A percentile compares a stretch with the other conserved stretches of the same genome.
These are phyloP conservation scores for Kodamaea fungicola DNA, from an alignment of 1,139 yeast species.

Conservation along the genomic window DNA sequence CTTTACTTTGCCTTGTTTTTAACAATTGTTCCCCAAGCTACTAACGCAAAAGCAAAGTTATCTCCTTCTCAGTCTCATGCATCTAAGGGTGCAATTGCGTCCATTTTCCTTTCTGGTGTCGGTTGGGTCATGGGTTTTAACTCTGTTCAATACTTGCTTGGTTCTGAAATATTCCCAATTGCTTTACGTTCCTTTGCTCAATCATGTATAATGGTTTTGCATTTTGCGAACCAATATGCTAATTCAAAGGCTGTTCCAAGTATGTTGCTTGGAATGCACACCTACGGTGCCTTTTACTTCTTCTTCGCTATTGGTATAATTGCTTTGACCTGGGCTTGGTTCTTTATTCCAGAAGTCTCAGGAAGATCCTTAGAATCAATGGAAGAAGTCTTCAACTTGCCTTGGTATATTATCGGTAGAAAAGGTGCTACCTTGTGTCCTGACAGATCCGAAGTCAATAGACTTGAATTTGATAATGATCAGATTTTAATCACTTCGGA, in stretches of 20 bases:
- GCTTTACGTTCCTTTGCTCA: slow-evolving; percentile 21
- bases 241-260: slow-evolving; percentile 23
- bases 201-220: slow-evolving; percentile 21
- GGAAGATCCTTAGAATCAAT: slow-evolving; percentile 25
- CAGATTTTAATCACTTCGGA: slow-evolving; percentile 5
- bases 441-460: slow-evolving; percentile 20
- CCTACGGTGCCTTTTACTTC: slow-evolving; percentile 19
- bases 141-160: slow-evolving; percentile 20
- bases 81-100: slow-evolving; percentile 19
- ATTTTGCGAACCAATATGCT: slow-evolving; percentile 24
- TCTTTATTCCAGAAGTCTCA: slow-evolving; percentile 21
- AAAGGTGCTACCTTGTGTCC: slow-evolving; percentile 21
- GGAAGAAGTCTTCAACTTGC: slow-evolving; percentile 24
- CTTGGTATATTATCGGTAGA: slow-evolving; percentile 24
- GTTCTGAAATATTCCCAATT: slow-evolving; percentile 22
- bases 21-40: slow-evolving; percentile 19
- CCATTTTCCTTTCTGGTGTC: slow-evolving; percentile 19
- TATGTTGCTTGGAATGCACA: slow-evolving; percentile 19
- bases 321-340: slow-evolving; percentile 20
- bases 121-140: slow-evolving; percentile 27
- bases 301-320: slow-evolving; percentile 15
- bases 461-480: slow-evolving; percentile 11
- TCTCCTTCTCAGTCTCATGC: slow-evolving; percentile 14
- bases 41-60: slow-evolving; percentile 10
- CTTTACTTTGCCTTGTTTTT: slow-evolving; percentile 21